Conservation (phyloP, 1,284 basidiomycete species). For the Ustilago trichophora region DNA sequence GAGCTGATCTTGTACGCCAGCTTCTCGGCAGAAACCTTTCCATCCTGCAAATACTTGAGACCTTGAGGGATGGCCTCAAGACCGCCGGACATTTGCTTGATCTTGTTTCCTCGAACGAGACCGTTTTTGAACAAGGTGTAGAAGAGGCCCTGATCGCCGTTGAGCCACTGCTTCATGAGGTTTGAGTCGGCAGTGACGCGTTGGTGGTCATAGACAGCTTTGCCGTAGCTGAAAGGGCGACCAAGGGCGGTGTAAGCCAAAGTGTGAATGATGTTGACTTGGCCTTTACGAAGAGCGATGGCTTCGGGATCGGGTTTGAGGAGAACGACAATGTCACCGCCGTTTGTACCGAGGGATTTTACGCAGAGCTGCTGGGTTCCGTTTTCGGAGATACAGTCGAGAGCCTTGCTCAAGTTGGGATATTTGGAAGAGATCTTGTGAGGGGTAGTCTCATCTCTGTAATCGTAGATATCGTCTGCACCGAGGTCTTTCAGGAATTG, state of each 20-base stretch:
- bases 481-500: conserved; percentile 55
- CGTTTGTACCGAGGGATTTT: conserved; percentile 43
- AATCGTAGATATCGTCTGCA: conserved; percentile 68
- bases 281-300: conserved; percentile 41
- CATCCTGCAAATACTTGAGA: conserved; percentile 52
- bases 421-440: conserved; percentile 55
- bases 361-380: conserved; percentile 56
- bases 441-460: conserved; percentile 67
- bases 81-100: conserved; percentile 52
- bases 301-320: conserved; percentile 58
- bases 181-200: conserved; percentile 27
- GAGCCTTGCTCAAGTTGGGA: conserved; percentile 55
- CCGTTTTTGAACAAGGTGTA: conserved; percentile 47
- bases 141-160: conserved; percentile 48
- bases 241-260: conserved; percentile 57
- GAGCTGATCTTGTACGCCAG: conserved; percentile 50
- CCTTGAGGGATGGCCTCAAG: conserved; percentile 48
- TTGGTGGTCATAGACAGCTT: conserved; percentile 36
- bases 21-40: conserved; percentile 60
- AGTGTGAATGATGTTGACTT: conserved; percentile 56
- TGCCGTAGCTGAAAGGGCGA: conserved; percentile 50
- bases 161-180: conserved; percentile 45
- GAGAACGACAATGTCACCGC: conserved; percentile 52
- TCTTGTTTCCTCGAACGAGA: conserved; percentile 54
- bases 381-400: conserved; percentile 61